These are phyloP conservation scores for Alternaria brassicae DNA, from an alignment of 2,329 filamentous ascomycete species.

Conservation along the genomic window DNA sequence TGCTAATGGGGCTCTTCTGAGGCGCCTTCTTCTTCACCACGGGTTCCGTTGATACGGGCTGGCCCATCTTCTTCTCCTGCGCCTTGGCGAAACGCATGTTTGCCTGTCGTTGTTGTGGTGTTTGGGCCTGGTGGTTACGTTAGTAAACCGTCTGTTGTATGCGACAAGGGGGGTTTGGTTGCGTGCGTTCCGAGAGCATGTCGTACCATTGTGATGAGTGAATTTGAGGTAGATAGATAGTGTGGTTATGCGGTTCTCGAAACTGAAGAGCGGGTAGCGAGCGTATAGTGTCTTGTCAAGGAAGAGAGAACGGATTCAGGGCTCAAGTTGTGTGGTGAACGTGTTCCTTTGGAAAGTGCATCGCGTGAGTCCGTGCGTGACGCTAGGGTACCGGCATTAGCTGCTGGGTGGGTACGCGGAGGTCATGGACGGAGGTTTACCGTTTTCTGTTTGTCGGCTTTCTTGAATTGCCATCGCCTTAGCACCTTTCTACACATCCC, in stretches of 20 bases:
- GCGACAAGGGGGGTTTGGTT: background rate
- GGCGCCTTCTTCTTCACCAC: constrained; percentile 58
- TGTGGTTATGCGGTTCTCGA: background rate
- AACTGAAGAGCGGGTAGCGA: background rate
- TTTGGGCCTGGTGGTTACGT: constrained; percentile 69
- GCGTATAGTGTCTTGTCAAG: background rate
- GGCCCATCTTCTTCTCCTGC: constrained; percentile 77
- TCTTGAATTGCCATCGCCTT: background rate
- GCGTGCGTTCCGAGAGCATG: background rate
- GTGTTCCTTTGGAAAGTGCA: constrained; percentile 22
- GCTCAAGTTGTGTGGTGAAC: constrained; percentile 12
- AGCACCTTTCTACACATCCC: background rate
- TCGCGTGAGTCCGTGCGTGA: constrained; percentile 23
- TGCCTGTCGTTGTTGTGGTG: constrained; percentile 79
- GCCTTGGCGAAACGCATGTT: constrained; percentile 80
- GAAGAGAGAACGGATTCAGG: constrained; percentile 3
- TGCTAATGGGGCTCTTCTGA: constrained; percentile 62
- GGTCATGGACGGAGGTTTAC: constrained; percentile 16
- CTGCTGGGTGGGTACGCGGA: constrained; percentile 28
- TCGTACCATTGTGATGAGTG: constrained; percentile 4
- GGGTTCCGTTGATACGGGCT: constrained; percentile 54
- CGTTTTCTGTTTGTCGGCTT: constrained; percentile 2
- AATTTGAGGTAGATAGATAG: background rate
- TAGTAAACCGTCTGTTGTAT: background rate
- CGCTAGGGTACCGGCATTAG: constrained; percentile 3